A percentile compares a stretch with the other conserved stretches of the same genome.
phyloP scores from a whole-genome alignment of 495 filamentous ascomycete species.

The Xylaria intraflava region DNA sequence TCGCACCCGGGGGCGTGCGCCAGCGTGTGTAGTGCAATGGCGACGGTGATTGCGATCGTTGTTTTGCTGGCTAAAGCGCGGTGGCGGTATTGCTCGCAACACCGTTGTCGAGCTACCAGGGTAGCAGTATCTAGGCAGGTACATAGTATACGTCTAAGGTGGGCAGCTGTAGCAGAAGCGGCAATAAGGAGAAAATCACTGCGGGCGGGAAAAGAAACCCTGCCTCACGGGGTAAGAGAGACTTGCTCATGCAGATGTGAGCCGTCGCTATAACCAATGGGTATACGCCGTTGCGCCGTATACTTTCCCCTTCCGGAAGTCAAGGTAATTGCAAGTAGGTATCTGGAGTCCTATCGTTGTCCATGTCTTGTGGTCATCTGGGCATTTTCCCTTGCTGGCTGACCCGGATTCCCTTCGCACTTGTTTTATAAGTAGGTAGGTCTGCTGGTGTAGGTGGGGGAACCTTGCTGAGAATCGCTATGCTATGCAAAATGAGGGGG shows the following conservation, averaged over 20 bases:
- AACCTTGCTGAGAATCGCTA: no score
- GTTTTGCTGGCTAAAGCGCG: no score
- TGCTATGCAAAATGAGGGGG: no score
- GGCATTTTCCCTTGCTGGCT: no score
- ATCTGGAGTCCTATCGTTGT: background rate
- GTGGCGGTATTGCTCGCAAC: no score
- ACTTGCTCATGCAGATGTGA: slow-evolving; percentile 3
- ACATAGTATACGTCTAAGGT: background rate
- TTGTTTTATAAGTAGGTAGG: no score
- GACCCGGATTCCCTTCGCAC: no score
- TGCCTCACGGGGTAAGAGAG: background rate
- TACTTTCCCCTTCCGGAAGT: slow-evolving; percentile 11
- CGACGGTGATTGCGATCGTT: background rate
- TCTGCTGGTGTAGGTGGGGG: no score
- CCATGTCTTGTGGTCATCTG: no score
- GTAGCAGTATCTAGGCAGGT: background rate
- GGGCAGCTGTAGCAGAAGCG: background rate
- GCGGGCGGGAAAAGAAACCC: background rate
- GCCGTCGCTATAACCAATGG: background rate
- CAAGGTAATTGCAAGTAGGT: background rate
- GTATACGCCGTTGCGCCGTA: background rate
- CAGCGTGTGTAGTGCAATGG: no score
- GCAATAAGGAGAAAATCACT: background rate
- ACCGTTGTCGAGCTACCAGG: no score
- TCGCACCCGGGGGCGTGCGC: slow-evolving; percentile 8